A percentile compares a stretch with the other conserved stretches of the same genome.
Evolutionary conservation across 352 stramenopile species (phyloP).

Genomic region (Phytophthora europaea): DNA sequence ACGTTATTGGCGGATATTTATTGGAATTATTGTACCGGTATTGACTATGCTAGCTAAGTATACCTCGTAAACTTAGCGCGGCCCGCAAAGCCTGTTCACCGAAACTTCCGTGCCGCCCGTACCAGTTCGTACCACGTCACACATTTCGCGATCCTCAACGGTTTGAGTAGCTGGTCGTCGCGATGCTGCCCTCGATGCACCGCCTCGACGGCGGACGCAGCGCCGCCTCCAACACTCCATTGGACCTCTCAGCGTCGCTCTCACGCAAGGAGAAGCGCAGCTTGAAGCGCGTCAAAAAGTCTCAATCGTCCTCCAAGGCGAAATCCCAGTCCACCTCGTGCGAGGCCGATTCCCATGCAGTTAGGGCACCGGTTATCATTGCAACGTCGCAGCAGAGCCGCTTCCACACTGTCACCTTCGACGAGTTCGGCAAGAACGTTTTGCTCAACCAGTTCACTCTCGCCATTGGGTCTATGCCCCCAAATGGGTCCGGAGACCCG

Average conservation of each 20-base stretch:
- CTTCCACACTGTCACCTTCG: constrained; percentile 70
- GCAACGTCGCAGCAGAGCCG: constrained; percentile 67
- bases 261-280: constrained; percentile 62
- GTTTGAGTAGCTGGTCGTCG: neutral
- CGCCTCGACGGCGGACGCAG: constrained; percentile 34
- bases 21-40: too few species aligned
- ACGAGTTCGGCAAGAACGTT: constrained; percentile 72
- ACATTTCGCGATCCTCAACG: constrained; percentile 10
- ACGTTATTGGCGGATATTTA: too few species aligned
- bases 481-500: constrained; percentile 17
- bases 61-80: constrained; percentile 1
- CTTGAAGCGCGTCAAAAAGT: constrained; percentile 46
- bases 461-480: constrained; percentile 35
- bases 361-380: constrained; percentile 29
- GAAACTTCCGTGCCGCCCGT: constrained; percentile 24
- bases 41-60: too few species aligned
- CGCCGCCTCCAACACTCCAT: constrained; percentile 35
- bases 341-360: constrained; percentile 4
- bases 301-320: constrained; percentile 1
- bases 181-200: constrained; percentile 57
- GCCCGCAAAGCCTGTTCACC: constrained; percentile 14
- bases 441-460: constrained; percentile 68
- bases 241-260: constrained; percentile 38
- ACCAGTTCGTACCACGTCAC: constrained; percentile 23
- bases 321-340: neutral